phyloP scores from a whole-genome alignment of 169 alveolate genomes.

The Ichthyophthirius multifiliis region DNA sequence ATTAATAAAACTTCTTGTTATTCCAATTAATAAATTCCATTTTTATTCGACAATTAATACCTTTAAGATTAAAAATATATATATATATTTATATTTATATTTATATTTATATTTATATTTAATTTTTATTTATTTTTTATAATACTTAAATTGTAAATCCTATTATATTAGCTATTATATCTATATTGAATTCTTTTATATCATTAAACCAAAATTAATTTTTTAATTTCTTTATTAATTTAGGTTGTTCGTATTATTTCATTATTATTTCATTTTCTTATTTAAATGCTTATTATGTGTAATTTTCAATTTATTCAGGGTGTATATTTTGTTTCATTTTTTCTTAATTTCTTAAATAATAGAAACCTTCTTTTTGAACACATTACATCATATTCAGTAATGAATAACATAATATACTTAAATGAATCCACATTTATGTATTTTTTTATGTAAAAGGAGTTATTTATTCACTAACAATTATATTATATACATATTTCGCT shows the following conservation, averaged over 20 bases:
- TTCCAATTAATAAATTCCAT: slow-evolving; percentile 61
- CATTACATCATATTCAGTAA: background rate
- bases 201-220: background rate
- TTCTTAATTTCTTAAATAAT: background rate
- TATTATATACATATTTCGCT: slow-evolving; percentile 44
- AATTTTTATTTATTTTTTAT: no score
- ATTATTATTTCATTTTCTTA: background rate
- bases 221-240: background rate
- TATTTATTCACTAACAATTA: slow-evolving; percentile 31
- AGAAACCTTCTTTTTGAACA: slow-evolving; percentile 3
- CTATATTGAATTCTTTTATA: slow-evolving; percentile 20
- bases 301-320: background rate
- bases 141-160: slow-evolving; percentile 12
- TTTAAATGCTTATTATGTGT: background rate
- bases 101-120: background rate
- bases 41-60: slow-evolving; percentile 57
- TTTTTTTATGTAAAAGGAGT: slow-evolving; percentile 41
- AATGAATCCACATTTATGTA: slow-evolving; percentile 36
- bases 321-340: background rate
- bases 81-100: background rate
- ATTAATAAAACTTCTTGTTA: slow-evolving; percentile 41
- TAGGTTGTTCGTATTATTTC: slow-evolving; percentile 10
- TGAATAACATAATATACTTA: slow-evolving; percentile 27
- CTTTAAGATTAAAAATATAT: slow-evolving; percentile 38
- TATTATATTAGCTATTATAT: slow-evolving; percentile 20